Conservation (phyloP, 192 early-diverging fungal species). For the Podila epigama region DNA sequence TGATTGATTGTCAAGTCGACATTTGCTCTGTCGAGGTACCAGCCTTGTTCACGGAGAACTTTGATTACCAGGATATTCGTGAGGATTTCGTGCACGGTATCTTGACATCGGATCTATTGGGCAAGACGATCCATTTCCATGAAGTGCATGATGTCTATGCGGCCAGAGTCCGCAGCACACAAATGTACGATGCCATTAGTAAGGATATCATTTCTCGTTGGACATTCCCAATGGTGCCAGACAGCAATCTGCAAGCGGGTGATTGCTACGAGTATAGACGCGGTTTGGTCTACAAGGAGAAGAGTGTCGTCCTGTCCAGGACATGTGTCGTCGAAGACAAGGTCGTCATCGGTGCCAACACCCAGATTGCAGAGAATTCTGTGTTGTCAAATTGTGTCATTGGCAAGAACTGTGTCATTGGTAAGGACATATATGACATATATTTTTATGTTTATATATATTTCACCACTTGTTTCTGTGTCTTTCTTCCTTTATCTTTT, state of each 20-base stretch:
- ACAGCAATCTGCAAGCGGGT: slow-evolving; percentile 78
- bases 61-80: slow-evolving; percentile 94
- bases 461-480: not conserved
- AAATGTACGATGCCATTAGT: slow-evolving; percentile 79
- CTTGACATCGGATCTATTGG: slow-evolving; percentile 85
- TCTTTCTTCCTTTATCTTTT: not conserved
- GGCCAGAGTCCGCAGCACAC: slow-evolving; percentile 69
- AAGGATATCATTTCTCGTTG: slow-evolving; percentile 90
- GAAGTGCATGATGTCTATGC: slow-evolving; percentile 73
- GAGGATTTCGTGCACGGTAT: slow-evolving; percentile 92
- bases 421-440: slow-evolving; percentile 11
- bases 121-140: slow-evolving; percentile 88
- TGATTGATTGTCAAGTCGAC: slow-evolving; percentile 92
- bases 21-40: slow-evolving; percentile 94
- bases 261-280: slow-evolving; percentile 76
- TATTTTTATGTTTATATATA: not conserved
- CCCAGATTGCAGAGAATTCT: slow-evolving; percentile 78
- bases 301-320: slow-evolving; percentile 75
- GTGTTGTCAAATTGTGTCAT: slow-evolving; percentile 81
- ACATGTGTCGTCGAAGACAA: slow-evolving; percentile 74
- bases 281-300: slow-evolving; percentile 88
- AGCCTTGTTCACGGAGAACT: slow-evolving; percentile 94
- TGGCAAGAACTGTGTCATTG: slow-evolving; percentile 82
- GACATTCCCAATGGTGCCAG: slow-evolving; percentile 95
- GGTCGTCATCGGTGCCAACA: slow-evolving; percentile 82